Evolutionary conservation across 2,329 filamentous ascomycete genomes (phyloP).

Genomic region (Exutisphaerella laricina): DNA sequence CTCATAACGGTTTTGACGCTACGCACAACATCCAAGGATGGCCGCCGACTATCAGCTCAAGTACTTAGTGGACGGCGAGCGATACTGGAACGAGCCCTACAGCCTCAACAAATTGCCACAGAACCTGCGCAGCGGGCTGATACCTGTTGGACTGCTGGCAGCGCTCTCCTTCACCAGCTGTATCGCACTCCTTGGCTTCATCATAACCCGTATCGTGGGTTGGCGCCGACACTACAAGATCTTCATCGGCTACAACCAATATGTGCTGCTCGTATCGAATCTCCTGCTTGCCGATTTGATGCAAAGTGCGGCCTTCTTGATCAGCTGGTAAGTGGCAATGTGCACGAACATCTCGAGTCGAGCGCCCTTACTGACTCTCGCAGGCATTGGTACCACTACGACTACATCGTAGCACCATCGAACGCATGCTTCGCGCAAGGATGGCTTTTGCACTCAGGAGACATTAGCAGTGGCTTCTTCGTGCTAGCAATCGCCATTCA

Average conservation of each 20-base stretch:
- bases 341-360: too few species aligned
- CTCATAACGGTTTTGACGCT: too few species aligned
- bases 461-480: slow-evolving; percentile 61
- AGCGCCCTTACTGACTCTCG: too few species aligned
- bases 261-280: slow-evolving; percentile 64
- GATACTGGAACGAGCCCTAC: too few species aligned
- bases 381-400: slow-evolving; percentile 50
- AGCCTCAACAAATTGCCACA: slow-evolving; percentile 20
- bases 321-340: too few species aligned
- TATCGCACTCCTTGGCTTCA: slow-evolving; percentile 28
- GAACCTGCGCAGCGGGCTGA: slow-evolving; percentile 25
- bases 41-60: too few species aligned
- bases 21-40: too few species aligned
- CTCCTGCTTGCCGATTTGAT: slow-evolving; percentile 61
- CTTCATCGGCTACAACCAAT: slow-evolving; percentile 51
- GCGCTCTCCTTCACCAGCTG: slow-evolving; percentile 29
- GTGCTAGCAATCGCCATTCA: slow-evolving; percentile 61
- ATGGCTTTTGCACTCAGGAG: slow-evolving; percentile 63
- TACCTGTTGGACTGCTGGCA: slow-evolving; percentile 28
- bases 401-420: slow-evolving; percentile 51
- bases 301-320: slow-evolving; percentile 58
- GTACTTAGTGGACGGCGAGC: too few species aligned
- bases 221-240: slow-evolving; percentile 31
- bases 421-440: slow-evolving; percentile 59
- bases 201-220: slow-evolving; percentile 27